phyloP scores from a whole-genome alignment of 2,329 filamentous ascomycete genomes.

The Incumbomyces lentus region DNA sequence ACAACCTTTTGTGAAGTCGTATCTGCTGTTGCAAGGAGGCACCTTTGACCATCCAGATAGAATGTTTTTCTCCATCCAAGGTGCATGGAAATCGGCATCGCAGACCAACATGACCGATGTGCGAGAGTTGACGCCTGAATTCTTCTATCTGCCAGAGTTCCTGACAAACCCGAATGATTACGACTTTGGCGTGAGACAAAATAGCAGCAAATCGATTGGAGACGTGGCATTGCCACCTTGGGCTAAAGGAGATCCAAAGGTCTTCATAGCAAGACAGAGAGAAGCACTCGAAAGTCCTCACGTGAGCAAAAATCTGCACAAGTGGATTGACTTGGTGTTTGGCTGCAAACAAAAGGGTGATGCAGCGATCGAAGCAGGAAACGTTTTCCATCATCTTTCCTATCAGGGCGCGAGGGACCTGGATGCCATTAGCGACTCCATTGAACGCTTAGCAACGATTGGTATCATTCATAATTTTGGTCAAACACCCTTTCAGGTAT shows the following conservation, averaged over 20 bases:
- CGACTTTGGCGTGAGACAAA: conserved; percentile 82
- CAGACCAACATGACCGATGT: conserved; percentile 87
- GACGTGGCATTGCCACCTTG: conserved; percentile 84
- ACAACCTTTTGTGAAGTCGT: conserved; percentile 93
- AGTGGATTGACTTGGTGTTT: conserved; percentile 95
- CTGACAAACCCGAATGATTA: conserved; percentile 88
- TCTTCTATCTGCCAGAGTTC: conserved; percentile 94
- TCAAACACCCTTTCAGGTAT: conserved; percentile 92
- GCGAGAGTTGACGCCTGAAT: conserved; percentile 87
- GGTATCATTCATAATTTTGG: conserved; percentile 98
- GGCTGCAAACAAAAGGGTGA: conserved; percentile 90
- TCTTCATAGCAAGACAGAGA: conserved; percentile 92
- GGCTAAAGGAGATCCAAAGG: conserved; percentile 91
- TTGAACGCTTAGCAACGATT: conserved; percentile 79
- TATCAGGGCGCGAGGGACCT: conserved; percentile 90
- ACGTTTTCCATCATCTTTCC: conserved; percentile 92
- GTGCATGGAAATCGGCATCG: conserved; percentile 84
- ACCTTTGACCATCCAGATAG: conserved; percentile 93
- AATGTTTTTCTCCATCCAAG: conserved; percentile 84
- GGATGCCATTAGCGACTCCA: conserved; percentile 78
- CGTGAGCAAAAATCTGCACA: conserved; percentile 78
- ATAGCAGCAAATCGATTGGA: conserved; percentile 67
- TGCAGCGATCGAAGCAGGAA: conserved; percentile 78
- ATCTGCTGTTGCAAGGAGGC: conserved; percentile 86
- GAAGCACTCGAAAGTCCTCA: conserved; percentile 89